Evolutionary conservation across 495 filamentous ascomycete species (phyloP).

Genomic region (Talaromyces ruber): DNA sequence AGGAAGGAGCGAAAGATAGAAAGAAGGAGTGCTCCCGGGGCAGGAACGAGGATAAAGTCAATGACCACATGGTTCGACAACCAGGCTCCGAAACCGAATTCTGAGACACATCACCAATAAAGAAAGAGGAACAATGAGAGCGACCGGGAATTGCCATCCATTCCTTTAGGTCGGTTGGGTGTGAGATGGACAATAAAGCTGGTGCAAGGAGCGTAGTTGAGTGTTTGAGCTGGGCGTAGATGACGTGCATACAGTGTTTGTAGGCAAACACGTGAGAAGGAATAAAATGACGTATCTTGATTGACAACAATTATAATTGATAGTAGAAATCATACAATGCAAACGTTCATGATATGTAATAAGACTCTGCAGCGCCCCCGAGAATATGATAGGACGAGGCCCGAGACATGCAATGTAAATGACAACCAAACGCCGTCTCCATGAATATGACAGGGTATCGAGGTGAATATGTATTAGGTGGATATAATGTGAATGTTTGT

Average conservation of each 20-base stretch:
- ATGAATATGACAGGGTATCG: constrained; percentile 2
- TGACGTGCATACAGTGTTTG: not conserved
- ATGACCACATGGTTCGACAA: not conserved
- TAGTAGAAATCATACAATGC: not conserved
- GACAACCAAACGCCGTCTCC: not conserved
- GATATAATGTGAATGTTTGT: not conserved
- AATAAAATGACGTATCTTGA: not conserved
- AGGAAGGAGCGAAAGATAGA: constrained; percentile 13
- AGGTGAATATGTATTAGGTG: not conserved
- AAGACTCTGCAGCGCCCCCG: not conserved
- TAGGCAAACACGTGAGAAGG: not conserved
- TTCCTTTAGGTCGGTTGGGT: not conserved
- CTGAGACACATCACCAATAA: not conserved
- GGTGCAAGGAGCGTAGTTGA: not conserved
- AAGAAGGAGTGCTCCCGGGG: not conserved
- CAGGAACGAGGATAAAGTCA: not conserved
- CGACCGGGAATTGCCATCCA: not conserved
- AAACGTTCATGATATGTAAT: not conserved
- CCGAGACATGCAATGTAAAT: not conserved
- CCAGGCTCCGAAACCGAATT: not conserved
- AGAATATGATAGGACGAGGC: not conserved
- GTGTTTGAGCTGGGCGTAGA: not conserved
- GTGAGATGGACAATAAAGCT: not conserved
- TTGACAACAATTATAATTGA: not conserved
- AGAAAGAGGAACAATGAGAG: not conserved